Evolutionary conservation across 192 early-diverging fungal genomes (phyloP).

Genomic region (Dimargaris xerosporica): DNA sequence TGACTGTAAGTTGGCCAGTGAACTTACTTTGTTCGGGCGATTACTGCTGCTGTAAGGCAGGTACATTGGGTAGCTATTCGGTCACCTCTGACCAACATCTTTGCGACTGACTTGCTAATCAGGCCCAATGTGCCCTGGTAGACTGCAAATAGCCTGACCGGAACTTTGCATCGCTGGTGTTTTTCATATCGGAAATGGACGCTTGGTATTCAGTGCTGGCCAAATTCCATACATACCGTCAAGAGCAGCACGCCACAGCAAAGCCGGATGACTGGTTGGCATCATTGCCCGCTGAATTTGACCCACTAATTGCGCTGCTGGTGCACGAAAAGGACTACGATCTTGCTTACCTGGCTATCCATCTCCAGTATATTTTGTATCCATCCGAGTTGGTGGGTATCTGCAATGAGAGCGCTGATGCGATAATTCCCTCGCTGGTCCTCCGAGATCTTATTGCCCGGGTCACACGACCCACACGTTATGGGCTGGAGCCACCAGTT

Average conservation of each 20-base stretch:
- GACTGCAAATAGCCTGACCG: too few species aligned
- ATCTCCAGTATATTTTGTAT: conserved; percentile 23
- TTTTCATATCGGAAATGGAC: too few species aligned
- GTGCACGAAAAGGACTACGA: conserved; percentile 23
- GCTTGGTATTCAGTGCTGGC: neutral
- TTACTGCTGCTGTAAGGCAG: too few species aligned
- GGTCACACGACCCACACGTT: conserved; percentile 23
- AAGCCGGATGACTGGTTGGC: neutral
- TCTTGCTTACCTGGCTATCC: conserved; percentile 17
- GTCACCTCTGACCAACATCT: too few species aligned
- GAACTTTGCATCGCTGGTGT: too few species aligned
- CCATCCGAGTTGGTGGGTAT: conserved; percentile 24
- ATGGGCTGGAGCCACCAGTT: conserved; percentile 20
- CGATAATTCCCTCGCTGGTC: conserved; percentile 13
- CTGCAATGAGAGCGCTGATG: conserved; percentile 5
- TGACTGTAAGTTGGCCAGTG: too few species aligned
- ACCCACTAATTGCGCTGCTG: conserved; percentile 22
- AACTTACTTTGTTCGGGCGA: too few species aligned
- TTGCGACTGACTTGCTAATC: too few species aligned
- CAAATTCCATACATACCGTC: neutral
- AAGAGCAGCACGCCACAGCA: neutral
- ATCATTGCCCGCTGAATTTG: neutral
- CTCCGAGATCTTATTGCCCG: conserved; percentile 10
- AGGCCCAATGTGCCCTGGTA: too few species aligned
- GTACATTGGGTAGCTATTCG: too few species aligned